Conservation (phyloP, 2,329 filamentous ascomycete genomes). For the Cryphonectria japonica region DNA sequence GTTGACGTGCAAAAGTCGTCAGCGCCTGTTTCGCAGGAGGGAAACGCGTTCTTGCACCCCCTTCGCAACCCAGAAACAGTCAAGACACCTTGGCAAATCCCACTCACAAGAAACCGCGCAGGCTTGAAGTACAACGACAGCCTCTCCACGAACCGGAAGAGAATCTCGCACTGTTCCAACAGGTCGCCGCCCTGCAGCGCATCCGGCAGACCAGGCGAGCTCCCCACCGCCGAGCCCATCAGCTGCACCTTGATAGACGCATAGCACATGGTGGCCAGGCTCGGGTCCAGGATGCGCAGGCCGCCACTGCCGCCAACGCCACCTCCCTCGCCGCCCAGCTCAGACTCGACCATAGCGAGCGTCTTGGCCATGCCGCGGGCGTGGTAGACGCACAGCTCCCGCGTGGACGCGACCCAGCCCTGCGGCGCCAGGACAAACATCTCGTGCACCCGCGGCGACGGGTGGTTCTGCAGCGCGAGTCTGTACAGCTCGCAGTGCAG, state of each 20-base stretch:
- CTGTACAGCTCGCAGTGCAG: slow-evolving; percentile 9
- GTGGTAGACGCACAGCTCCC: not conserved
- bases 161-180: not conserved
- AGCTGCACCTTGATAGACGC: slow-evolving; percentile 6
- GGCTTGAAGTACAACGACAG: slow-evolving; percentile 2
- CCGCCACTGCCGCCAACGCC: too few relatives aligned
- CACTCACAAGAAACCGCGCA: not conserved
- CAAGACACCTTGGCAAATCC: not conserved
- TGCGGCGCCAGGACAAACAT: slow-evolving; percentile 7
- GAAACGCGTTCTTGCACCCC: not conserved
- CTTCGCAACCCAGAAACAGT: not conserved
- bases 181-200: not conserved
- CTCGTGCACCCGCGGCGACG: not conserved
- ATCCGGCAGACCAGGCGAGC: not conserved
- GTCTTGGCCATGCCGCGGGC: slow-evolving; percentile 4
- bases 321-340: not conserved
- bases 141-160: not conserved
- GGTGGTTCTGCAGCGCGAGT: slow-evolving; percentile 1
- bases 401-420: not conserved
- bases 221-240: not conserved
- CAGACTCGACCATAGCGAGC: slow-evolving; percentile 7
- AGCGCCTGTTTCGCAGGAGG: not conserved
- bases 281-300: slow-evolving; percentile 4
- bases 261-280: slow-evolving; percentile 7
- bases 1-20: not conserved